Percentiles rank a stretch among this genome's conserved stretches.
Conservation (phyloP, 2,329 filamentous ascomycete species). For the Beauveria caledonica region DNA sequence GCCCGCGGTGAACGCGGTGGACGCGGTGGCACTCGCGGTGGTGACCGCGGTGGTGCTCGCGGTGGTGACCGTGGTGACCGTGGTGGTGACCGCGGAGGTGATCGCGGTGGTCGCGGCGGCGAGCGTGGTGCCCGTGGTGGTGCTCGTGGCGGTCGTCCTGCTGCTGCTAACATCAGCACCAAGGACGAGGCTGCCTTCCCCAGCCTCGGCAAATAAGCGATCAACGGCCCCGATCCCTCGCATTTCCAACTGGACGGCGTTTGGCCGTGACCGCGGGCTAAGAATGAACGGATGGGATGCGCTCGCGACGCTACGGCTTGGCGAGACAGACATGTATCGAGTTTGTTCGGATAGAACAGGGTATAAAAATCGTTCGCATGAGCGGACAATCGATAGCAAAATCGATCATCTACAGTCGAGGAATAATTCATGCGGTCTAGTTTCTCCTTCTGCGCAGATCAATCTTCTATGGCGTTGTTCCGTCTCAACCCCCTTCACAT, state of each 20-base stretch:
- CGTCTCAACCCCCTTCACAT: not conserved
- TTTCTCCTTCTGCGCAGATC: not conserved
- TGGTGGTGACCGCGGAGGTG: slow-evolving; percentile 31
- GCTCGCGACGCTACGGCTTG: not conserved
- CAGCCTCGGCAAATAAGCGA: slow-evolving; percentile 46
- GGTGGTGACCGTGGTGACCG: slow-evolving; percentile 30
- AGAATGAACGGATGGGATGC: not conserved
- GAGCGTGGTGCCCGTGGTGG: slow-evolving; percentile 28
- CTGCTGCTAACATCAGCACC: slow-evolving; percentile 44
- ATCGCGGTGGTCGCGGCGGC: slow-evolving; percentile 28
- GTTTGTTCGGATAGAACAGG: slow-evolving; percentile 5
- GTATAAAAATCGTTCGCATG: not conserved
- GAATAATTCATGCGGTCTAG: not conserved
- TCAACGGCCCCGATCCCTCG: slow-evolving; percentile 5
- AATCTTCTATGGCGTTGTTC: not conserved
- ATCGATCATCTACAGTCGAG: not conserved
- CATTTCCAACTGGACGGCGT: not conserved
- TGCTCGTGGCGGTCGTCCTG: slow-evolving; percentile 35
- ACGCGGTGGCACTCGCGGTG: slow-evolving; percentile 40
- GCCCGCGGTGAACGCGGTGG: slow-evolving; percentile 44
- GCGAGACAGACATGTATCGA: not conserved
- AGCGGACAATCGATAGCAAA: not conserved
- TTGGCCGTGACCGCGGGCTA: not conserved
- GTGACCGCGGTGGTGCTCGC: slow-evolving; percentile 32
- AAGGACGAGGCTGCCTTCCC: slow-evolving; percentile 52